Evolutionary conservation across 805 yeast species (phyloP).

Genomic region (Tetrapisispora namnaoensis): DNA sequence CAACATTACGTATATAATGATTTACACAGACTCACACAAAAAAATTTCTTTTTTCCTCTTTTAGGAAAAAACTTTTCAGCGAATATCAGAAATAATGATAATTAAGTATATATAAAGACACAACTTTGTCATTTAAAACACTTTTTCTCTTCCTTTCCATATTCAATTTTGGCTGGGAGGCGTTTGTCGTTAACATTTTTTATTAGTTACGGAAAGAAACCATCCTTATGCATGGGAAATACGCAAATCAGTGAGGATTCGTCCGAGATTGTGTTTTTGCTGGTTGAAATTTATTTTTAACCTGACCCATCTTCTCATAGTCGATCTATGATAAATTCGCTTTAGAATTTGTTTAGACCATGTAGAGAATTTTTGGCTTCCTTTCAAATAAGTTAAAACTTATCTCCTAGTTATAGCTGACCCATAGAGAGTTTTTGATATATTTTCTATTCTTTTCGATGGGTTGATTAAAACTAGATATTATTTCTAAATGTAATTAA

Average conservation of each 20-base stretch:
- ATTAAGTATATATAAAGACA: no score
- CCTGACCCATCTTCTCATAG: conserved; percentile 74
- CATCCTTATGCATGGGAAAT: conserved; percentile 99
- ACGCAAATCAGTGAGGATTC: conserved; percentile 99
- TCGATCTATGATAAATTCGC: conserved; percentile 33
- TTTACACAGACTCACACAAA: no score
- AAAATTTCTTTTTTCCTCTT: no score
- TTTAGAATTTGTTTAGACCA: conserved; percentile 32
- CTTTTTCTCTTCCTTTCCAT: no score
- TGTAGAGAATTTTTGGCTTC: conserved; percentile 70
- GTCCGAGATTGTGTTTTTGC: conserved; percentile 99
- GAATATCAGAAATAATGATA: no score
- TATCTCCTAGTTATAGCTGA: background rate
- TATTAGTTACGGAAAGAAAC: conserved; percentile 18
- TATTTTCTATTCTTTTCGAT: background rate
- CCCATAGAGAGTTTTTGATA: background rate
- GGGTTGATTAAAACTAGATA: no score
- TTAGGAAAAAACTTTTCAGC: no score
- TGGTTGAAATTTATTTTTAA: conserved; percentile 95
- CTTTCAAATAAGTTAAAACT: background rate
- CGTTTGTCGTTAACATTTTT: no score
- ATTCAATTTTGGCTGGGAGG: no score
- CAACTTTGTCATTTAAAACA: no score
- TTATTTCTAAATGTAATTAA: background rate
- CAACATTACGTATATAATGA: no score